Conservation (phyloP, 2,329 filamentous ascomycete species). For the Ophiosphaerella narmari region DNA sequence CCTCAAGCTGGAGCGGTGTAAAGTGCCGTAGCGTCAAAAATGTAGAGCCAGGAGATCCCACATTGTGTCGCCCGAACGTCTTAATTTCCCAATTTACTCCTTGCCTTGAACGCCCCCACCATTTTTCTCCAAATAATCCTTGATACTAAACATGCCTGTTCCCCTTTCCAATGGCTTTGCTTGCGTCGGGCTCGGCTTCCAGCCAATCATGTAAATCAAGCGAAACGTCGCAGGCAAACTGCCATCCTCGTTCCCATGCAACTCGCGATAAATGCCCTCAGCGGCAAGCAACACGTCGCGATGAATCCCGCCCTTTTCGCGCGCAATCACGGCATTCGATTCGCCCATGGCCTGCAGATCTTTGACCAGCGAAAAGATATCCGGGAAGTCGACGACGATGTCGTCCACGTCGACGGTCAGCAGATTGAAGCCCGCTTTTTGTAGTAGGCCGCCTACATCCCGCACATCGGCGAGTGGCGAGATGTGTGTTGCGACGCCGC, state of each 20-base stretch:
- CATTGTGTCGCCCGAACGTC: background rate
- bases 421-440: slow-evolving; percentile 89
- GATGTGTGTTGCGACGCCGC: slow-evolving; percentile 89
- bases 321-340: slow-evolving; percentile 82
- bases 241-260: slow-evolving; percentile 76
- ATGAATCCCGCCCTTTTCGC: slow-evolving; percentile 75
- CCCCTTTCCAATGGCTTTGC: slow-evolving; percentile 79
- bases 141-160: slow-evolving; percentile 84
- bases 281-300: slow-evolving; percentile 85
- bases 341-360: slow-evolving; percentile 98
- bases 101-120: slow-evolving; percentile 31
- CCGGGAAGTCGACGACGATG: slow-evolving; percentile 92
- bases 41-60: too few relatives aligned
- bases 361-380: slow-evolving; percentile 86
- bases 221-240: slow-evolving; percentile 84
- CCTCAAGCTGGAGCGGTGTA: too few relatives aligned
- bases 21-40: too few relatives aligned
- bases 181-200: slow-evolving; percentile 84
- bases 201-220: slow-evolving; percentile 98
- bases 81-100: slow-evolving; percentile 4
- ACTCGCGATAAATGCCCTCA: slow-evolving; percentile 83
- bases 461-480: slow-evolving; percentile 90
- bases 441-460: slow-evolving; percentile 85
- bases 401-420: slow-evolving; percentile 97
- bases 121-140: slow-evolving; percentile 70